Conservation (phyloP, 176 grass and related monocot species). For the Microstegium vimineum region DNA sequence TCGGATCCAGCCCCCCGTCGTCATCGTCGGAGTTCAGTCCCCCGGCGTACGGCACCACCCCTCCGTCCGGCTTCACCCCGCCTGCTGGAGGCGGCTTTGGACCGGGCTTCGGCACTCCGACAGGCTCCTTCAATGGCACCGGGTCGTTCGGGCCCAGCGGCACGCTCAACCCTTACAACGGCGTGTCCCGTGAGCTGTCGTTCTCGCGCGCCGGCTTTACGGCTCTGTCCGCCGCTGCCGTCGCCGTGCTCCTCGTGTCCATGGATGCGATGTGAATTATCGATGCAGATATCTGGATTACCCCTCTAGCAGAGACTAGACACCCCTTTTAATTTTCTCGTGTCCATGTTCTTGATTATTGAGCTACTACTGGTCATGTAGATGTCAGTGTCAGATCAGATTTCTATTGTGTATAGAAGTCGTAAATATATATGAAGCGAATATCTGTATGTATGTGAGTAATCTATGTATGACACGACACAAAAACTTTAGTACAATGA, state of each 20-base stretch:
- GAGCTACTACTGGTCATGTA: slow-evolving; percentile 7
- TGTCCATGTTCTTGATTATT: not conserved
- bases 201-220: not conserved
- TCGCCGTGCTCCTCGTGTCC: not conserved
- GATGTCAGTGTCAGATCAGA: not conserved
- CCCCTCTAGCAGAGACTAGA: not conserved
- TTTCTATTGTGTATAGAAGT: not conserved
- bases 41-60: not conserved
- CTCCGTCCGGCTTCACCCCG: slow-evolving; percentile 25
- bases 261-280: slow-evolving; percentile 26
- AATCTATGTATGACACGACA: not conserved
- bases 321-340: not conserved
- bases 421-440: not conserved
- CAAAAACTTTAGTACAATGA: not conserved
- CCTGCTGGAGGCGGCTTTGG: slow-evolving; percentile 18
- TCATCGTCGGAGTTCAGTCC: slow-evolving; percentile 31
- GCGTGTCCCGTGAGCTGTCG: not conserved
- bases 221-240: not conserved
- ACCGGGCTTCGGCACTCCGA: not conserved
- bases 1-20: slow-evolving; percentile 43
- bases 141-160: slow-evolving; percentile 45
- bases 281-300: not conserved
- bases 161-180: slow-evolving; percentile 28
- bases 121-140: slow-evolving; percentile 32
- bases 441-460: not conserved